A percentile compares a stretch with the other conserved stretches of the same genome.
Evolutionary conservation across 306 rosid genomes (phyloP).

Genomic region (Cicer bijugum): DNA sequence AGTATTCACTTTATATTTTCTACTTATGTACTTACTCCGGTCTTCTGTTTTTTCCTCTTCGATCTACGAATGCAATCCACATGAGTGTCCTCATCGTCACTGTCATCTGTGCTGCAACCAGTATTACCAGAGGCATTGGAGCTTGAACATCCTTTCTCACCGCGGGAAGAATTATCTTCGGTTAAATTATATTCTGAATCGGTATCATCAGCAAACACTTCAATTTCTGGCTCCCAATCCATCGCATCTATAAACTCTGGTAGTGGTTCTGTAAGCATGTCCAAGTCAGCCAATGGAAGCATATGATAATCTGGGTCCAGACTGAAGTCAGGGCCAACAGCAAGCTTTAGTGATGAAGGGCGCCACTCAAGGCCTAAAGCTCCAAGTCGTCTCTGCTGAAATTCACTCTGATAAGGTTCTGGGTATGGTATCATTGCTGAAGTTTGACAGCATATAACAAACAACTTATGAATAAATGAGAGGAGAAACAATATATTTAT

Average conservation of each 20-base stretch:
- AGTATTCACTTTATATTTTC: constrained; percentile 20
- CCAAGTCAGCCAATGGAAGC: constrained; percentile 91
- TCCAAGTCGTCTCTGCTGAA: constrained; percentile 88
- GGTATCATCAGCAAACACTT: constrained; percentile 79
- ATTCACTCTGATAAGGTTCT: constrained; percentile 93
- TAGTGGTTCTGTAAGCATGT: constrained; percentile 69
- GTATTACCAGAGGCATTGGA: constrained; percentile 72
- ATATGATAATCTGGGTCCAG: constrained; percentile 85
- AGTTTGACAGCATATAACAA: constrained; percentile 52
- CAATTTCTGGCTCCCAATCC: constrained; percentile 95
- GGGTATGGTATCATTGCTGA: constrained; percentile 94
- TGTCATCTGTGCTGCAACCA: constrained; percentile 75
- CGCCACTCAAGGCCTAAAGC: constrained; percentile 93
- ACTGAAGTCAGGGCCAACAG: constrained; percentile 93
- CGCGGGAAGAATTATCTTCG: constrained; percentile 73
- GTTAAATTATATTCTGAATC: constrained; percentile 92
- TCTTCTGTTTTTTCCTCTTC: constrained; percentile 78
- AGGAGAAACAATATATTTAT: not conserved
- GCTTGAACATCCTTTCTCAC: constrained; percentile 77
- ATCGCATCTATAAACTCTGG: constrained; percentile 84
- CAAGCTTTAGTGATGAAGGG: constrained; percentile 77
- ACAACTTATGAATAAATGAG: constrained; percentile 40
- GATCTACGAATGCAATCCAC: constrained; percentile 74
- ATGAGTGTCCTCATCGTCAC: constrained; percentile 67
- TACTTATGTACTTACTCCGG: constrained; percentile 64